phyloP scores from a whole-genome alignment of 2,329 filamentous ascomycete genomes.

The Aspergillus amoenus region DNA sequence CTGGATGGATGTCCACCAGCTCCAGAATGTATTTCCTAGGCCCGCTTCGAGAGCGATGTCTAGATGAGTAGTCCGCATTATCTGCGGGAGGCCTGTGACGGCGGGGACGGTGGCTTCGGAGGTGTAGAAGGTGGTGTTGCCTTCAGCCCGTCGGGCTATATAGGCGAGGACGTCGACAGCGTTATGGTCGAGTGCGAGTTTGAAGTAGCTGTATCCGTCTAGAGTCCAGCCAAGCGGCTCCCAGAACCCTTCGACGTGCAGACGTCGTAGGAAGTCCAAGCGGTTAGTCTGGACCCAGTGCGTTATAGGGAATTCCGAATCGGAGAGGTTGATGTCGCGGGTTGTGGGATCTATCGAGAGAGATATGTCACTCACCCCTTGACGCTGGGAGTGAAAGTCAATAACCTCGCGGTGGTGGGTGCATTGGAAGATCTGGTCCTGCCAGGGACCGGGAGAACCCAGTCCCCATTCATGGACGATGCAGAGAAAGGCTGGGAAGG shows the following conservation, averaged over 20 bases:
- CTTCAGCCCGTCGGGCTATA: background rate
- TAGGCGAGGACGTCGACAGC: background rate
- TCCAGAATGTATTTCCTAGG: background rate
- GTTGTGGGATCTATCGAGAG: background rate
- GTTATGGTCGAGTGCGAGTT: background rate
- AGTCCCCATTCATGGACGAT: background rate
- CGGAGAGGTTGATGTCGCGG: background rate
- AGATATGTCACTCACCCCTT: background rate
- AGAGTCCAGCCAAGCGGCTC: background rate
- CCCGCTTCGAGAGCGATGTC: background rate
- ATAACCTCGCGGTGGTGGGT: background rate
- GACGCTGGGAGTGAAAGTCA: background rate
- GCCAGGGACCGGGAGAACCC: background rate
- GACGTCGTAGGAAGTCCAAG: background rate
- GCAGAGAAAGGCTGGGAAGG: background rate
- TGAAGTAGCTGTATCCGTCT: background rate
- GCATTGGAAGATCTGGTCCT: background rate
- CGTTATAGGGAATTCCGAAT: background rate
- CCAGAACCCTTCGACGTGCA: background rate
- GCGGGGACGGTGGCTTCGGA: background rate
- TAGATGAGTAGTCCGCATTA: background rate
- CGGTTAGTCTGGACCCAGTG: background rate
- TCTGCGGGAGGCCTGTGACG: background rate
- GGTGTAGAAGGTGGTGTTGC: background rate
- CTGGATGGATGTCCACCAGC: background rate